Conservation (phyloP, 2,329 filamentous ascomycete genomes). For the Tolypocladium album region DNA sequence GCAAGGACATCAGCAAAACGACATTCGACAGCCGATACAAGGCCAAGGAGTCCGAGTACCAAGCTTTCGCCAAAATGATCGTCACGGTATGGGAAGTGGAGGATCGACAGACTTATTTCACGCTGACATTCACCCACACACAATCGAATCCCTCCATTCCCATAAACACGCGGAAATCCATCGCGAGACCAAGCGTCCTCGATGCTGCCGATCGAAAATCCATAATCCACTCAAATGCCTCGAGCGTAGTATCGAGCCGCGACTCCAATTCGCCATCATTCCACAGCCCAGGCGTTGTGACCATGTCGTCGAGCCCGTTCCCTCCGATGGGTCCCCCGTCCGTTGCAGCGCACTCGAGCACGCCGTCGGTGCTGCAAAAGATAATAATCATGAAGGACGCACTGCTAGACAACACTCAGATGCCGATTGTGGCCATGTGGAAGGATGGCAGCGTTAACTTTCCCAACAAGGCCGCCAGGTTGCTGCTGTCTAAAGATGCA, state of each 20-base stretch:
- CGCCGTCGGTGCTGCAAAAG: slow-evolving; percentile 61
- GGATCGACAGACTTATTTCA: slow-evolving; percentile 58
- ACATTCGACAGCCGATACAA: slow-evolving; percentile 21
- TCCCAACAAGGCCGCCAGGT: slow-evolving; percentile 55
- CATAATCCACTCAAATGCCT: slow-evolving; percentile 31
- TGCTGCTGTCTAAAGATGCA: slow-evolving; percentile 34
- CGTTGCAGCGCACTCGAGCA: slow-evolving; percentile 38
- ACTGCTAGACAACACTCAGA: slow-evolving; percentile 61
- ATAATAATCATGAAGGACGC: slow-evolving; percentile 68
- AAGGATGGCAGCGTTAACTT: slow-evolving; percentile 65
- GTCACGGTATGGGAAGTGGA: slow-evolving; percentile 64
- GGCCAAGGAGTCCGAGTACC: slow-evolving; percentile 25
- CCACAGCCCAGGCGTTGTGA: slow-evolving; percentile 39
- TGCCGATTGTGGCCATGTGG: slow-evolving; percentile 73
- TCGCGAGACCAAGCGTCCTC: slow-evolving; percentile 27
- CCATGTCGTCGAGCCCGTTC: slow-evolving; percentile 48
- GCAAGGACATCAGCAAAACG: slow-evolving; percentile 30
- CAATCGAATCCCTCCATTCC: slow-evolving; percentile 25
- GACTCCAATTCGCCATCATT: slow-evolving; percentile 36
- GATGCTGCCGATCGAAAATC: slow-evolving; percentile 36
- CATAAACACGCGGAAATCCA: slow-evolving; percentile 22
- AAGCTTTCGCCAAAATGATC: slow-evolving; percentile 61
- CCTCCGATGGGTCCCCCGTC: slow-evolving; percentile 57
- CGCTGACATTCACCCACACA: slow-evolving; percentile 61
- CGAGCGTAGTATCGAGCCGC: slow-evolving; percentile 36